Conservation (phyloP, 306 rosid genomes). For the Cajanus cajan region DNA sequence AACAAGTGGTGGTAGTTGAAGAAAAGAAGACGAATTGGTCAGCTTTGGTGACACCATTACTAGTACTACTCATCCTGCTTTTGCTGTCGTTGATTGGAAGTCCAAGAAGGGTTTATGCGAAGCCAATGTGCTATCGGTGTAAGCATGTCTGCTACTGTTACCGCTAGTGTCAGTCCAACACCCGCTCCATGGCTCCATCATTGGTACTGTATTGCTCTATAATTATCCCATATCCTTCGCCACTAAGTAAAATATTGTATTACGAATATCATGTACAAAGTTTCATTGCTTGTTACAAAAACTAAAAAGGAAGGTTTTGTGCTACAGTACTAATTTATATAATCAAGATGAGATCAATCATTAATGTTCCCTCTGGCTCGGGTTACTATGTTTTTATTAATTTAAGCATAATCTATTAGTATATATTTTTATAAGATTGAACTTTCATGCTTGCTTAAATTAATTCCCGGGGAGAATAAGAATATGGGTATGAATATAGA, state of each 20-base stretch:
- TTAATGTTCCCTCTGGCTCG: not conserved
- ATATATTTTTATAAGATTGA: not conserved
- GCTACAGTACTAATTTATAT: not conserved
- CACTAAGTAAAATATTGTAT: not conserved
- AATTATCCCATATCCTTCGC: not conserved
- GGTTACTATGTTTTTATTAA: not conserved
- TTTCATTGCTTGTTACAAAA: not conserved
- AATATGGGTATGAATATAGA: not conserved
- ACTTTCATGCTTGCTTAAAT: not conserved
- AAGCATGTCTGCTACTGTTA: constrained; percentile 42
- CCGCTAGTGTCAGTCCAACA: constrained; percentile 22
- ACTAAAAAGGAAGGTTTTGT: not conserved
- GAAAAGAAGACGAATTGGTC: constrained; percentile 43
- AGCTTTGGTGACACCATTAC: constrained; percentile 31
- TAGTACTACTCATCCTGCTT: constrained; percentile 45
- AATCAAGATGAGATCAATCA: not conserved
- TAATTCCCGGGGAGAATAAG: not conserved
- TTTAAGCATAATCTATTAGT: not conserved
- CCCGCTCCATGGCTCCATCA: not conserved
- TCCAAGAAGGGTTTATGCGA: not conserved
- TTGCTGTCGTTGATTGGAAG: constrained; percentile 36
- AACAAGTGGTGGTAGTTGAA: constrained; percentile 15
- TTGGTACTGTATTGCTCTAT: not conserved
- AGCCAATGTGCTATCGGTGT: constrained; percentile 28
- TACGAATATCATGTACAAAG: not conserved